Conservation (phyloP, 108 stramenopile genomes). For the Schizochytrium sp. region DNA sequence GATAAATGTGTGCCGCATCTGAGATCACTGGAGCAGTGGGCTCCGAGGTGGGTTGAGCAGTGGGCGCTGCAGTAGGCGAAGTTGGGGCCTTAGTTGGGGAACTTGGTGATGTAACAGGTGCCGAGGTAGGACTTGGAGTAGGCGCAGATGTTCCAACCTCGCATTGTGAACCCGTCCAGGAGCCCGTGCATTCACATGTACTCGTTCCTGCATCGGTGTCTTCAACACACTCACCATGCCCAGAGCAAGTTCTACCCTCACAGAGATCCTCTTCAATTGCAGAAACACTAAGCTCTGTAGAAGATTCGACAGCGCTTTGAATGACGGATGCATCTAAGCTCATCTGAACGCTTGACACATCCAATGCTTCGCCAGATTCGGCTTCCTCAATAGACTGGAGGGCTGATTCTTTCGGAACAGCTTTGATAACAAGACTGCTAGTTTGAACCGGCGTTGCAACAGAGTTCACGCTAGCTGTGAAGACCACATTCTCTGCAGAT, state of each 20-base stretch:
- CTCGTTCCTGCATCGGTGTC: not conserved
- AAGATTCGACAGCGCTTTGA: not conserved
- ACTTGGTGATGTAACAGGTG: not conserved
- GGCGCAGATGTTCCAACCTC: conserved; percentile 19
- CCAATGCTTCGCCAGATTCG: not conserved
- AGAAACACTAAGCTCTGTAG: not conserved
- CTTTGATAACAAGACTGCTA: not conserved
- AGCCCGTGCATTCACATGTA: not conserved
- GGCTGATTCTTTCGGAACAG: conserved; percentile 44
- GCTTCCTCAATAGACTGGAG: conserved; percentile 27
- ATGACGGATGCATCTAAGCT: not conserved
- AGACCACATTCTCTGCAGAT: not conserved
- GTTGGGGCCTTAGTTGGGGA: not conserved
- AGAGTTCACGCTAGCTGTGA: not conserved
- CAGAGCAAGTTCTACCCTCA: not conserved
- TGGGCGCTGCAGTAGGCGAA: not conserved
- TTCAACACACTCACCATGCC: not conserved
- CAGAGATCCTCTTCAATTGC: conserved; percentile 4
- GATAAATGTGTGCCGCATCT: not conserved
- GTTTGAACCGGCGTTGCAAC: not conserved
- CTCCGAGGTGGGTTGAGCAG: not conserved
- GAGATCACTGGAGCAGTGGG: not conserved
- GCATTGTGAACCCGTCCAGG: conserved; percentile 1
- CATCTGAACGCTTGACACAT: not conserved
- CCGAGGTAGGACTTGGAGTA: not conserved